A percentile compares a stretch with the other conserved stretches of the same genome.
phyloP scores from a whole-genome alignment of 2,329 filamentous ascomycete genomes.

The Pseudocercospora macadamiae region DNA sequence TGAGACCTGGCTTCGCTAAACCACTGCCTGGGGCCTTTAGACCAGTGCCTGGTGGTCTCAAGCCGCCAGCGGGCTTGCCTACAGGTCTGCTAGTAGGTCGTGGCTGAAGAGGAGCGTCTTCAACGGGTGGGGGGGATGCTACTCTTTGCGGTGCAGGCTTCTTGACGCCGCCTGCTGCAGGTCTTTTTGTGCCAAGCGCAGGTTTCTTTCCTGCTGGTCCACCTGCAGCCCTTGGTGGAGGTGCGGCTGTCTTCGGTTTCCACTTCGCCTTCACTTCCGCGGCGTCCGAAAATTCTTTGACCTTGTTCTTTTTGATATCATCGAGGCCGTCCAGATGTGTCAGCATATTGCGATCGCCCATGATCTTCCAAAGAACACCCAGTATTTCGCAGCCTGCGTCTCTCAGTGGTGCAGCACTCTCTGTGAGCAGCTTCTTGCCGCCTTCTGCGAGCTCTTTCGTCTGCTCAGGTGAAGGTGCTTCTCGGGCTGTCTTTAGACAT shows the following conservation, averaged over 20 bases:
- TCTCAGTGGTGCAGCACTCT: slow-evolving; percentile 82
- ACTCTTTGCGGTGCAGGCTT: slow-evolving; percentile 49
- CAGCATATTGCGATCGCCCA: slow-evolving; percentile 94
- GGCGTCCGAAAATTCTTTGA: slow-evolving; percentile 86
- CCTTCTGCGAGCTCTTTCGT: slow-evolving; percentile 83
- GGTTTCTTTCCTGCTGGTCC: slow-evolving; percentile 60
- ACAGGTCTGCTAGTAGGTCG: slow-evolving; percentile 60
- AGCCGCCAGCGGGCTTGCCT: slow-evolving; percentile 41
- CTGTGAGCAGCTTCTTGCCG: slow-evolving; percentile 84
- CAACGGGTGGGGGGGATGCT: slow-evolving; percentile 45
- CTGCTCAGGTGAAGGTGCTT: slow-evolving; percentile 82
- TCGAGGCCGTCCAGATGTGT: slow-evolving; percentile 89
- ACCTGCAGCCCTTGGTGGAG: slow-evolving; percentile 57
- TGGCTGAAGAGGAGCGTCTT: slow-evolving; percentile 59
- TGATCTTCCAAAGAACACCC: slow-evolving; percentile 97
- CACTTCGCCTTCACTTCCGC: slow-evolving; percentile 87
- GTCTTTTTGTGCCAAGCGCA: slow-evolving; percentile 52
- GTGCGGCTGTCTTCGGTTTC: slow-evolving; percentile 77
- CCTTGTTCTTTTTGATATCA: slow-evolving; percentile 92
- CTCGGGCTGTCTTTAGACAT: slow-evolving; percentile 78
- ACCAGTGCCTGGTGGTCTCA: slow-evolving; percentile 34
- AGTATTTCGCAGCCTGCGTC: slow-evolving; percentile 89
- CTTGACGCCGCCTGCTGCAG: slow-evolving; percentile 45
- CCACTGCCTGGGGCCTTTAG: slow-evolving; percentile 43
- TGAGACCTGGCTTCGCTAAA: slow-evolving; percentile 46